Conservation (phyloP, 306 rosid genomes). For the Cucumis melo region DNA sequence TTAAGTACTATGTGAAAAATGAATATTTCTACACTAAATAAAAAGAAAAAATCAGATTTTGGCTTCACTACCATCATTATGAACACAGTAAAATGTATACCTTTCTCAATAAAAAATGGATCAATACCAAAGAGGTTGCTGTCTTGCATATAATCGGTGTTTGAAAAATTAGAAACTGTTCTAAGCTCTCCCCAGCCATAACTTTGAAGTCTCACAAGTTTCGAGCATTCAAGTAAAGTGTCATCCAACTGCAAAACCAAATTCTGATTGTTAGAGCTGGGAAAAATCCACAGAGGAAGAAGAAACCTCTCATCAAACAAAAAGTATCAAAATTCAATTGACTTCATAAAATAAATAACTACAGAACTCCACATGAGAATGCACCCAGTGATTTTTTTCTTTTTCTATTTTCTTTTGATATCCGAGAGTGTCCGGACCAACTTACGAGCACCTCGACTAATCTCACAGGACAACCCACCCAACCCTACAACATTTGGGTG, state of each 20-base stretch:
- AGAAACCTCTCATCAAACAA: neutral
- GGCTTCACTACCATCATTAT: neutral
- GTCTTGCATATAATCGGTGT: slow-evolving; percentile 18
- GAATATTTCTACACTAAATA: neutral
- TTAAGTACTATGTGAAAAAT: neutral
- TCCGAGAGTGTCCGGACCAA: too few species aligned
- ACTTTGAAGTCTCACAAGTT: slow-evolving; percentile 44
- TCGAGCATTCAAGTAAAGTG: slow-evolving; percentile 18
- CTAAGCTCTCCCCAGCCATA: slow-evolving; percentile 66
- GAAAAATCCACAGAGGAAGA: neutral
- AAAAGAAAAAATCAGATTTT: neutral
- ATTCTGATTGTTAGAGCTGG: neutral
- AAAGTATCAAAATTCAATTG: neutral
- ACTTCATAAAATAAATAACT: neutral
- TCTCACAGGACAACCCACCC: too few species aligned
- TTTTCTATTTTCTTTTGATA: too few species aligned
- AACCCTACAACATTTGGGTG: too few species aligned
- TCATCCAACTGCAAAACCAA: slow-evolving; percentile 27
- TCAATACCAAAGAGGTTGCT: slow-evolving; percentile 48
- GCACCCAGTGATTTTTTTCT: neutral
- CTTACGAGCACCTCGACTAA: too few species aligned
- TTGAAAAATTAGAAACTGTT: slow-evolving; percentile 13
- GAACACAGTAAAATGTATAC: slow-evolving; percentile 11
- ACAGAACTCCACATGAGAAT: neutral
- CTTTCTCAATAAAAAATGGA: slow-evolving; percentile 73